A percentile compares a stretch with the other conserved stretches of the same genome.
Conservation (phyloP, 2,329 filamentous ascomycete species). For the Fusarium poae region DNA sequence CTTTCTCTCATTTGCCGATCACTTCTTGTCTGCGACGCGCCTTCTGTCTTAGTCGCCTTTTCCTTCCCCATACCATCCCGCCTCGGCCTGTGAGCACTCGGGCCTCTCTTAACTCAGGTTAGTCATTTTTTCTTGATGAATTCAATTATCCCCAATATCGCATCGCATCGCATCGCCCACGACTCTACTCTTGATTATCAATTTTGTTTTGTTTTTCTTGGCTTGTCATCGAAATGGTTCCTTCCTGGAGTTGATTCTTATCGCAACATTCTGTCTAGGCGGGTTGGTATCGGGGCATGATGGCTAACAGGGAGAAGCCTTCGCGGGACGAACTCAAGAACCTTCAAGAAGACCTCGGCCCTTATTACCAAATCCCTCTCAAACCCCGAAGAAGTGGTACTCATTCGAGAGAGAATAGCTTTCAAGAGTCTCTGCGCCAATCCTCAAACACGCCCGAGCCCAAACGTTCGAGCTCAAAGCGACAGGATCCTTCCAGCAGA, state of each 20-base stretch:
- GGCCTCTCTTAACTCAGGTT: conserved; percentile 41
- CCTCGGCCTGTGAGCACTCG: conserved; percentile 38
- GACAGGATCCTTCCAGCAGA: conserved; percentile 46
- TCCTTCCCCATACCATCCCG: conserved; percentile 46
- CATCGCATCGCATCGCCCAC: not conserved
- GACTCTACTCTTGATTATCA: not conserved
- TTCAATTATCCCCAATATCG: conserved; percentile 13
- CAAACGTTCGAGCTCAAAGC: conserved; percentile 43
- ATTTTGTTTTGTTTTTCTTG: conserved; percentile 15
- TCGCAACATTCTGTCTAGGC: conserved; percentile 50
- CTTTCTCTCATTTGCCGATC: conserved; percentile 25
- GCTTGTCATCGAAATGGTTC: conserved; percentile 34
- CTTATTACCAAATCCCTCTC: conserved; percentile 50
- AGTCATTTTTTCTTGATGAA: conserved; percentile 33
- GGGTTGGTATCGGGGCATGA: conserved; percentile 50
- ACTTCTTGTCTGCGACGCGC: conserved; percentile 38
- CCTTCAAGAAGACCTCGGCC: conserved; percentile 53
- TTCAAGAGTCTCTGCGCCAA: conserved; percentile 43
- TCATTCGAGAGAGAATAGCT: conserved; percentile 45
- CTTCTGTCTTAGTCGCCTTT: conserved; percentile 40
- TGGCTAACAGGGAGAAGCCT: conserved; percentile 54
- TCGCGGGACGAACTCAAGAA: conserved; percentile 52
- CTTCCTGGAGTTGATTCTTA: conserved; percentile 50
- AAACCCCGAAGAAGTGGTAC: conserved; percentile 44
- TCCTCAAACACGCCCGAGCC: conserved; percentile 46